Conservation (phyloP, 1,139 yeast genomes). For the Hemisphaericaspora xylanilytica region DNA sequence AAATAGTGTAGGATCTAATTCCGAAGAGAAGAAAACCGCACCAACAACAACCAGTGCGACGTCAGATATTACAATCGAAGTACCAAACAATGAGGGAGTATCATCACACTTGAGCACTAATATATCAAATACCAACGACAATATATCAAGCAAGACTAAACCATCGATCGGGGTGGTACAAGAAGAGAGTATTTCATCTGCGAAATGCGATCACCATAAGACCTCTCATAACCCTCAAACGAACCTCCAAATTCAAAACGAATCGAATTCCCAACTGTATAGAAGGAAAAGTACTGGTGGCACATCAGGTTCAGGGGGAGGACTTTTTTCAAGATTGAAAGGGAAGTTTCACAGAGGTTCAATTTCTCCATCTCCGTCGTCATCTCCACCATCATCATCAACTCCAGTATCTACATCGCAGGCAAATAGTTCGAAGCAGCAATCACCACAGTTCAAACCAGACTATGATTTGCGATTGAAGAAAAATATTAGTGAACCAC, state of each 20-base stretch:
- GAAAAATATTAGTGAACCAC: slow-evolving; percentile 2
- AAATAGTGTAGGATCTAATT: background rate
- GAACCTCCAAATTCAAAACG: background rate
- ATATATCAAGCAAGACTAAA: slow-evolving; percentile 29
- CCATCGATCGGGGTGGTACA: slow-evolving; percentile 37
- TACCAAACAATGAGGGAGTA: slow-evolving; percentile 9
- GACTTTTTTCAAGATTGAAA: slow-evolving; percentile 39
- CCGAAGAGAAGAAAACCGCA: background rate
- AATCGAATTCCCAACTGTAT: background rate
- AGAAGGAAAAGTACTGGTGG: slow-evolving; percentile 21
- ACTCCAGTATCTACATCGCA: background rate
- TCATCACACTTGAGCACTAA: slow-evolving; percentile 27
- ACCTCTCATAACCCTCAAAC: too few species aligned
- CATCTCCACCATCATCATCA: slow-evolving; percentile 12
- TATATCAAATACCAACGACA: slow-evolving; percentile 37
- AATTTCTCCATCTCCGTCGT: slow-evolving; percentile 11
- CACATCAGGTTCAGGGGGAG: slow-evolving; percentile 20
- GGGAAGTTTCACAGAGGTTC: slow-evolving; percentile 28
- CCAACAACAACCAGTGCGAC: background rate
- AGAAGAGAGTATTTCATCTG: slow-evolving; percentile 24
- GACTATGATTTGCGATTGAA: slow-evolving; percentile 12
- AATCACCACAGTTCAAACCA: slow-evolving; percentile 9
- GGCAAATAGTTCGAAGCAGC: slow-evolving; percentile 3
- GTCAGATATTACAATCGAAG: slow-evolving; percentile 3
- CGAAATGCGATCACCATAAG: too few species aligned